These are phyloP conservation scores for Penicillium olsonii DNA, from an alignment of 2,329 filamentous ascomycete species.

Conservation along the genomic window DNA sequence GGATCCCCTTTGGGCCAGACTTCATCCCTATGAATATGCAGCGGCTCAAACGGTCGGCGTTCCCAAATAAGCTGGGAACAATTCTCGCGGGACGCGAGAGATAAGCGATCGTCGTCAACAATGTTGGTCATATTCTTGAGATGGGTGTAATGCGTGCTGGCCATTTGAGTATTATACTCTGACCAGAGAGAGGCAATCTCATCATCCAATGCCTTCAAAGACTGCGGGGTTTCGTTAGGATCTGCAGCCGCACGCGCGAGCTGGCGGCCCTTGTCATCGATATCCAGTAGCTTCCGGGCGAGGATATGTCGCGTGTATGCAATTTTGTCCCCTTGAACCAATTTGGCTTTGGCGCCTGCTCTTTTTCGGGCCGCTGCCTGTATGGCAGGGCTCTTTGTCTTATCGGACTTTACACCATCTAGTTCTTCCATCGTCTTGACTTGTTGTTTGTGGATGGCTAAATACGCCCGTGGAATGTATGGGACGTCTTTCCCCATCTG, in stretches of 20 bases:
- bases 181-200: slow-evolving; percentile 16
- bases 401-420: neutral
- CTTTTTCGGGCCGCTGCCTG: slow-evolving; percentile 3
- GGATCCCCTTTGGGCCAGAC: slow-evolving; percentile 61
- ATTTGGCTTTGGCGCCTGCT: slow-evolving; percentile 8
- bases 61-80: slow-evolving; percentile 67
- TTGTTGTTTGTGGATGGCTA: slow-evolving; percentile 42
- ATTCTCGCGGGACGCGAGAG: slow-evolving; percentile 34
- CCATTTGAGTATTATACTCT: neutral
- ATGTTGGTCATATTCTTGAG: slow-evolving; percentile 23
- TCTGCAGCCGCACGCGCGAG: slow-evolving; percentile 31
- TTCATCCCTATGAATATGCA: slow-evolving; percentile 60
- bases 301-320: slow-evolving; percentile 16
- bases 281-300: slow-evolving; percentile 18
- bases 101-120: slow-evolving; percentile 57
- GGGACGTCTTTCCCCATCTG: slow-evolving; percentile 14
- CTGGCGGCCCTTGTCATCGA: slow-evolving; percentile 30
- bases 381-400: too few species aligned
- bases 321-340: slow-evolving; percentile 31
- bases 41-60: slow-evolving; percentile 68
- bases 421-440: too few species aligned
- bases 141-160: slow-evolving; percentile 35
- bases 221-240: slow-evolving; percentile 16
- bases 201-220: slow-evolving; percentile 25
- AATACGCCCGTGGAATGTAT: slow-evolving; percentile 40